Percentiles rank a stretch among this genome's conserved stretches.
Evolutionary conservation across 352 stramenopile genomes (phyloP).

Genomic region (Phytophthora palmivora): DNA sequence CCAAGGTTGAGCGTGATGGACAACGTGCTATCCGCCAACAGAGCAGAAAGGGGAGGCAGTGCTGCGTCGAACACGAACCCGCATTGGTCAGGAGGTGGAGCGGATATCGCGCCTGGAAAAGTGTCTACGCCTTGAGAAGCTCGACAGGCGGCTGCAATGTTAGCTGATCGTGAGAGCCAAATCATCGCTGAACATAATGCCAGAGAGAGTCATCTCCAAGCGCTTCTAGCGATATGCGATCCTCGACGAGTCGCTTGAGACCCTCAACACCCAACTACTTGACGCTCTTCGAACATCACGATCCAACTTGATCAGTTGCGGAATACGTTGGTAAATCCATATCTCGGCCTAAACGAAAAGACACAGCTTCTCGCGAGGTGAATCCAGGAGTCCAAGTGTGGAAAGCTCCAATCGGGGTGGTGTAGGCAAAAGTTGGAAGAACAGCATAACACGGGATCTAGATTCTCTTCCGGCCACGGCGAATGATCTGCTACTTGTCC

Average conservation of each 20-base stretch:
- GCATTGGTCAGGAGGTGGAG: slow-evolving; percentile 69
- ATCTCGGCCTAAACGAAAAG: slow-evolving; percentile 20
- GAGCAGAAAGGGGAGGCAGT: slow-evolving; percentile 59
- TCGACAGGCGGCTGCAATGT: slow-evolving; percentile 53
- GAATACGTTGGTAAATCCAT: slow-evolving; percentile 53
- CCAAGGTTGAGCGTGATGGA: slow-evolving; percentile 37
- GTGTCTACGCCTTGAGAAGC: slow-evolving; percentile 69
- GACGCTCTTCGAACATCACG: slow-evolving; percentile 50
- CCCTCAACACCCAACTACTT: slow-evolving; percentile 60
- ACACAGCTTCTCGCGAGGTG: slow-evolving; percentile 13
- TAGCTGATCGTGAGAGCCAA: slow-evolving; percentile 54
- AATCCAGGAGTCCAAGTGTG: slow-evolving; percentile 5
- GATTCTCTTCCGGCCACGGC: slow-evolving; percentile 16
- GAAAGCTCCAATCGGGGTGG: not conserved
- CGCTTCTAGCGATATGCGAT: slow-evolving; percentile 56
- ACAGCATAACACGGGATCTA: slow-evolving; percentile 7
- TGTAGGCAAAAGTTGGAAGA: slow-evolving; percentile 26
- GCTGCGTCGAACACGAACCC: slow-evolving; percentile 51
- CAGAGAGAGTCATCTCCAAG: slow-evolving; percentile 55
- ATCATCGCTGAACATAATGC: slow-evolving; percentile 48
- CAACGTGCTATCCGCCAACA: slow-evolving; percentile 51
- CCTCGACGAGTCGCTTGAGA: slow-evolving; percentile 55
- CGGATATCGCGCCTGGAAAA: slow-evolving; percentile 64
- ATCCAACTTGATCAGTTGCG: slow-evolving; percentile 56
- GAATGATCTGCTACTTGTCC: slow-evolving; percentile 38